Evolutionary conservation across 345 rosid species (phyloP).

Genomic region (Salix arbutifolia): DNA sequence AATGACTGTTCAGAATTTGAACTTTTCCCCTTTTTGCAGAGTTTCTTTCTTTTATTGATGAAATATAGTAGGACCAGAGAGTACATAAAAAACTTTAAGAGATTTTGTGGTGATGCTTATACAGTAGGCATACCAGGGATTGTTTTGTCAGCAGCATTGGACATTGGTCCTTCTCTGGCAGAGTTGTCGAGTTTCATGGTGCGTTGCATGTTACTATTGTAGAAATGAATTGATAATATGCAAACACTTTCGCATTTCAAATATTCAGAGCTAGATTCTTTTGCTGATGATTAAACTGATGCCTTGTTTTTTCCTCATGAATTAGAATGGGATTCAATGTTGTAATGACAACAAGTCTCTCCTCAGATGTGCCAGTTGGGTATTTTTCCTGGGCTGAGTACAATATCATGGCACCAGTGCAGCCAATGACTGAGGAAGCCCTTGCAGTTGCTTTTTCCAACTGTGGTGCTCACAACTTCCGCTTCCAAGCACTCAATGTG

Average conservation of each 20-base stretch:
- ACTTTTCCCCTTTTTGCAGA: background rate
- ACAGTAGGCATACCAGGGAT: background rate
- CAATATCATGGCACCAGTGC: slow-evolving; percentile 85
- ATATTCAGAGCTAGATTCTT: background rate
- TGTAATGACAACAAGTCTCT: slow-evolving; percentile 94
- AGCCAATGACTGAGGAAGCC: slow-evolving; percentile 77
- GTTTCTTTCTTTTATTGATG: background rate
- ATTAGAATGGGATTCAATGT: slow-evolving; percentile 67
- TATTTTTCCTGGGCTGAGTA: slow-evolving; percentile 99
- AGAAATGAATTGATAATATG: background rate
- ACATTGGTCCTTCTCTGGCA: background rate
- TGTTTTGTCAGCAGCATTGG: background rate
- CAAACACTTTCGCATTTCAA: background rate
- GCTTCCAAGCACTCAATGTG: slow-evolving; percentile 74
- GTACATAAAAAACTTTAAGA: background rate
- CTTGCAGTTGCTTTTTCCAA: slow-evolving; percentile 95
- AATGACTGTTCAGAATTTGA: no score
- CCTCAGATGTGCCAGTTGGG: slow-evolving; percentile 98
- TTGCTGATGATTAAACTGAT: slow-evolving; percentile 7
- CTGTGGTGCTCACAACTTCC: slow-evolving; percentile 84
- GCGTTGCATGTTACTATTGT: background rate
- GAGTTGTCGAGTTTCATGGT: background rate
- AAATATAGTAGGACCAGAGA: background rate
- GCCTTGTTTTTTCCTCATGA: slow-evolving; percentile 13
- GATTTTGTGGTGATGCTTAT: background rate